Percentiles rank a stretch among this genome's conserved stretches.
Conservation (phyloP, 768 basidiomycete genomes). For the Lentinula guzmanii region DNA sequence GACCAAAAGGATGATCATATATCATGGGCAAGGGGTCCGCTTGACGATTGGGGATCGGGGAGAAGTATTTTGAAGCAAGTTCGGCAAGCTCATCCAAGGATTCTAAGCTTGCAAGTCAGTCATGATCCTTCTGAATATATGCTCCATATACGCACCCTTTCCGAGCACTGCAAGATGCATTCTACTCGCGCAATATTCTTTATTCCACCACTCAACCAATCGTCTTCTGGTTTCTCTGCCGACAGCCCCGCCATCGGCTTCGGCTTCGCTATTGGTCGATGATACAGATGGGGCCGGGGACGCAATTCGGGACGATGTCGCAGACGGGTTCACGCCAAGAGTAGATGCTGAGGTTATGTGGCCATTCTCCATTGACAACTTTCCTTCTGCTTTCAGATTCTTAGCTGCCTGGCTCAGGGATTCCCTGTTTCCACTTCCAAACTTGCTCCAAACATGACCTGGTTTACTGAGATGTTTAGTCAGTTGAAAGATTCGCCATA, state of each 20-base stretch:
- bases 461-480: constrained; percentile 79
- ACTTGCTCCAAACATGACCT: constrained; percentile 86
- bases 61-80: constrained; percentile 61
- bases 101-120: constrained; percentile 34
- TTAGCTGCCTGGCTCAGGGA: constrained; percentile 63
- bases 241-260: constrained; percentile 70
- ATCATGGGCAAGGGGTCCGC: constrained; percentile 57
- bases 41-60: constrained; percentile 62
- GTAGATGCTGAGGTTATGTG: constrained; percentile 16
- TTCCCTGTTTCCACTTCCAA: constrained; percentile 81
- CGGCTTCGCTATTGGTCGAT: constrained; percentile 49
- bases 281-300: constrained; percentile 56
- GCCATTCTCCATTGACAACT: constrained; percentile 22
- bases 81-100: constrained; percentile 66
- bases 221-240: constrained; percentile 78
- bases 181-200: constrained; percentile 75
- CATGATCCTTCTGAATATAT: background rate
- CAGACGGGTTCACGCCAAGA: constrained; percentile 27
- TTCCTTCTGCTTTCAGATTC: constrained; percentile 45
- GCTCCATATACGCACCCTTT: constrained; percentile 42
- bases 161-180: constrained; percentile 81
- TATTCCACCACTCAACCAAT: constrained; percentile 79
- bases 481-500: constrained; percentile 93
- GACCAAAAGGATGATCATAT: constrained; percentile 70
- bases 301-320: constrained; percentile 46